Evolutionary conservation across 345 rosid genomes (phyloP), one percentile per base, ranked within the genome.

Genomic region (Eucalyptus shirleyi): DNA sequence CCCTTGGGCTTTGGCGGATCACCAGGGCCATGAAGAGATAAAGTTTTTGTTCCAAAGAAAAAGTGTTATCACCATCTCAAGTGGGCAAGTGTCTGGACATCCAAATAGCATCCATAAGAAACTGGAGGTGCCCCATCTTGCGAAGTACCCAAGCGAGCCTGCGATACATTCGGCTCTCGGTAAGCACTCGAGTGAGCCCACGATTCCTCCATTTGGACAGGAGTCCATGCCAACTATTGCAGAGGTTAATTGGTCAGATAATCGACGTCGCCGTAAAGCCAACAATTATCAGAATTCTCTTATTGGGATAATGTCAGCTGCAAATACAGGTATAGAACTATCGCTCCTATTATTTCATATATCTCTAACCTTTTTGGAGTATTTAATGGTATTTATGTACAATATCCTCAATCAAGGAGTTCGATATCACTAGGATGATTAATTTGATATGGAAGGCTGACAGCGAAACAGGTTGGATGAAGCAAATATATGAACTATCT

Each of bases 1-100:
- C 7, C 93, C 99, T 9, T 90, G 94, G 90, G 95, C 89, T 81
- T 89, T 97, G 86, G 97, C 97, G 2, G 96, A 96, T 51, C 98
- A 97, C 56, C 99, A 96, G 93, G 99, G 98, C 47, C 94, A 93
- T 40, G 98, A 96, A 91, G 96, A 96, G 18, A 95, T 97, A 88
- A 90, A 93, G 60, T 34, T 55, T 19, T 69, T 97, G 88, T 91
- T 96, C 51, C 12, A 88, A 50, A 47, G 50, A 30, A 60, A 21
- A 23, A 34, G n/a, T 19, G 40, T 17, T 26, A 62, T 59, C 89
- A n/a, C 83, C 45, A 10, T 9, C 30, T 32, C 88, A 21, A 47
- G 21, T 24, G 55, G 87, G 83, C 89, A 59, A 77, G 87, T 88
- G 44, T 59, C 23, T 47, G 86, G 82, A 87, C 88, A 86, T 53